Conservation (phyloP, 345 rosid species). For the Boechera divaricarpa region DNA sequence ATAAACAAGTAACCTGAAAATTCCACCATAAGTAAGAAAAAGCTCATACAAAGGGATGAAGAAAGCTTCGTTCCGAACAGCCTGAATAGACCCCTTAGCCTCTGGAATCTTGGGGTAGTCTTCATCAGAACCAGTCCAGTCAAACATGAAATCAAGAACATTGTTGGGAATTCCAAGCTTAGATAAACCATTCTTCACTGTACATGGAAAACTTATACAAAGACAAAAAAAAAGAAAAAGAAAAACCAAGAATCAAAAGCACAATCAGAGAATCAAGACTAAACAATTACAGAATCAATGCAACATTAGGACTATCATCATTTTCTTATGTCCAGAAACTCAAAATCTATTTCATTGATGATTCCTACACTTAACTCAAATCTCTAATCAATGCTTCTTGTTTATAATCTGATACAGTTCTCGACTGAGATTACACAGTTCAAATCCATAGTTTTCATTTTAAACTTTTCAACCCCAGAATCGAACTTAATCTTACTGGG, state of each 20-base stretch:
- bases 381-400: neutral
- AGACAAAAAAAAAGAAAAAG: neutral
- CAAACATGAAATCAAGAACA: slow-evolving; percentile 63
- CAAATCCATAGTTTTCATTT: neutral
- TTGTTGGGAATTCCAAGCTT: slow-evolving; percentile 69
- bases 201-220: slow-evolving; percentile 58
- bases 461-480: neutral
- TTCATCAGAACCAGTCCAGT: slow-evolving; percentile 53
- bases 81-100: slow-evolving; percentile 71
- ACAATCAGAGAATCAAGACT: neutral
- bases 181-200: slow-evolving; percentile 69
- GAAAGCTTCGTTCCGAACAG: slow-evolving; percentile 85
- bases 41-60: slow-evolving; percentile 91
- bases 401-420: no score
- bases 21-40: slow-evolving; percentile 91
- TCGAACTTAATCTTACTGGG: neutral
- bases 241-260: neutral
- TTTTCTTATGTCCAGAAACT: neutral
- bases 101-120: slow-evolving; percentile 76
- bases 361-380: neutral
- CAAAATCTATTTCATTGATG: neutral
- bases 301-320: neutral
- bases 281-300: slow-evolving; percentile 2
- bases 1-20: slow-evolving; percentile 61
- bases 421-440: no score